Conservation (phyloP, 83 land plant genomes). For the Diphasiastrum complanatum region DNA sequence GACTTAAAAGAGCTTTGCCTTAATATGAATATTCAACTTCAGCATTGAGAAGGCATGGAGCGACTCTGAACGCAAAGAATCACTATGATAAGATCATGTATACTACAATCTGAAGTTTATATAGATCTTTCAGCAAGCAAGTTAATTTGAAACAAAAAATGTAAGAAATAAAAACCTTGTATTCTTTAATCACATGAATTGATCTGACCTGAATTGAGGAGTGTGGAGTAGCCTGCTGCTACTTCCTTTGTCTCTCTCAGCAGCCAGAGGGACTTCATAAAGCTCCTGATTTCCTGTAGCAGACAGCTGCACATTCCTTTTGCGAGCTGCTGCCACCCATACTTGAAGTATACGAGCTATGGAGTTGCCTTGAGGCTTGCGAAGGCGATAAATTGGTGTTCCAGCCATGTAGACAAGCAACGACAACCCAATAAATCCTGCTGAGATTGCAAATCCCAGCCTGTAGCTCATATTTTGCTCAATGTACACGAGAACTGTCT, state of each 20-base stretch:
- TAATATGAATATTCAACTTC: too few species aligned
- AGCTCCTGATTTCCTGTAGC: neutral
- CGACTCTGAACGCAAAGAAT: too few species aligned
- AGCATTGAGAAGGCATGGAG: too few species aligned
- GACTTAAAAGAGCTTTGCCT: too few species aligned
- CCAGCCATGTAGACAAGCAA: neutral
- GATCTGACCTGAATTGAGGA: slow-evolving; percentile 41
- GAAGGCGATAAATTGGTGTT: neutral
- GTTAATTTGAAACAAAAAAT: too few species aligned
- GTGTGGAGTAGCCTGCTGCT: slow-evolving; percentile 35
- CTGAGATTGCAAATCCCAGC: neutral
- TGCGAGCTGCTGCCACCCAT: neutral
- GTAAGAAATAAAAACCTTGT: too few species aligned
- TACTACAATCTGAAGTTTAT: too few species aligned
- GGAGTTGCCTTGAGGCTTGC: neutral
- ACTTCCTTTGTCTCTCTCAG: slow-evolving; percentile 22
- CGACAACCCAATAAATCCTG: neutral
- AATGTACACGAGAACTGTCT: neutral
- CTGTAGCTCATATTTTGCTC: neutral
- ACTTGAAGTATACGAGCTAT: neutral
- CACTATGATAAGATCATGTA: too few species aligned
- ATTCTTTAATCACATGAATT: too few species aligned
- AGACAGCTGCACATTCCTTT: neutral
- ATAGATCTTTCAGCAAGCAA: too few species aligned
- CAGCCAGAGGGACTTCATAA: neutral